Base-by-base conservation (phyloP, 345 rosid genomes). In the Populus alba region DNA sequence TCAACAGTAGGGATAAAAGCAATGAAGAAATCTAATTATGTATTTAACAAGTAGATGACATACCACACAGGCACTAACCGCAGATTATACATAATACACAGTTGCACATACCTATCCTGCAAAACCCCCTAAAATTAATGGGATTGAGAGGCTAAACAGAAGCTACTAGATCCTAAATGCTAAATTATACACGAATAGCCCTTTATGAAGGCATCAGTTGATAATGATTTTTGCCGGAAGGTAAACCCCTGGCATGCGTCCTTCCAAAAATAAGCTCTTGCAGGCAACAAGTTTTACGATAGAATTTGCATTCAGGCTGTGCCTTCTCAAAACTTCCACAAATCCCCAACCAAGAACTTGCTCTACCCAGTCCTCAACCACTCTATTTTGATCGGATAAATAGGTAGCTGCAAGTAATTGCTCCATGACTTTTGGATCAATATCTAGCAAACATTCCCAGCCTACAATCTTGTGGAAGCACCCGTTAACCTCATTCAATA, bases 321-420 rank as follows among this genome's bases (percentile, higher is more conserved):
- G 83, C 71, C 67, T 86, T 73, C 68, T 78, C 66, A 37, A 57
- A 7, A 87, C 87, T 81, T 91, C 89, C 0, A 31, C 57, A n/a
- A 90, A 89, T 78, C 87, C 85, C 66, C 83, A 39, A 43, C 84
- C 66, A 0, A 91, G 85, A 79, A 91, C 92, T 1, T 61, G 80
- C 66, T 85, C 85, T 10, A 91, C 61, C 97, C 97, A 92, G 7
- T 85, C 85, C 71, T 87, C 88, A 69, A 83, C 18, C 3, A 82
- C 78, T 27, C 27, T 68, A 62, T 82, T 85, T 71, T 67, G 77
- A 41, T 87, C 87, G 1, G 89, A 79, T 74, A 86, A 69, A 87
- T 89, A 87, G 31, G 79, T 25, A 13, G 92, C 94, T 33, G 88
- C 87, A 27, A 91, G 83, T 38, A 92, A 81, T 74, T 86, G 90